Evolutionary conservation across 306 rosid genomes (phyloP).

Genomic region (Comarum palustre): DNA sequence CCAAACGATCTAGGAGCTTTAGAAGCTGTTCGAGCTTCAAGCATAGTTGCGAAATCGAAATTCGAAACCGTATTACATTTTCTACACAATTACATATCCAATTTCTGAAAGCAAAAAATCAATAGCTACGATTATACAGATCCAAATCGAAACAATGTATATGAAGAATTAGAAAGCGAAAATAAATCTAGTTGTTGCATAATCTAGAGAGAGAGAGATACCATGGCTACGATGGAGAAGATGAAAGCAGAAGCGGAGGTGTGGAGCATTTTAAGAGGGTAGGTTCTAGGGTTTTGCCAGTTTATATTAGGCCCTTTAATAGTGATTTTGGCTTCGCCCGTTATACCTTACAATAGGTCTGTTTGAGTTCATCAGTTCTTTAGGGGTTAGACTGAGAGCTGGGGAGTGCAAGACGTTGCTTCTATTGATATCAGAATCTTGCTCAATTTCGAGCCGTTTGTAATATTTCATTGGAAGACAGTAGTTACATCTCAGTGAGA

Average conservation of each 20-base stretch:
- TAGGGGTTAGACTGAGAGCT: too few species aligned
- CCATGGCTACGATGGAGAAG: constrained; percentile 13
- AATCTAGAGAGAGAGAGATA: constrained; percentile 12
- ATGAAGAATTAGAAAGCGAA: background rate
- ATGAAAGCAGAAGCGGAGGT: background rate
- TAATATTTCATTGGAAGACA: background rate
- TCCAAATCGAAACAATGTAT: background rate
- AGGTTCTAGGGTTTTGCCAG: background rate
- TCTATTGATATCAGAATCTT: background rate
- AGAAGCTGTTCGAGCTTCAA: background rate
- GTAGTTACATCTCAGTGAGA: background rate
- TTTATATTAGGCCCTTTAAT: background rate
- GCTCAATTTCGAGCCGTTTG: background rate
- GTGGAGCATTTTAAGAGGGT: background rate
- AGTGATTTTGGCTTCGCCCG: constrained; percentile 1
- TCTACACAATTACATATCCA: background rate
- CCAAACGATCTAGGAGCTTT: background rate
- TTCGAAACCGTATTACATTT: background rate
- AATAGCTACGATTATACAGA: background rate
- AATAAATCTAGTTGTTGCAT: too few species aligned
- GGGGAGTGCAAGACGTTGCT: background rate
- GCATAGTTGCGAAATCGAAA: background rate
- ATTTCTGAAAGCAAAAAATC: background rate
- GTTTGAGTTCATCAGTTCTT: too few species aligned
- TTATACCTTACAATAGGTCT: background rate